Percentiles rank a stretch among this genome's conserved stretches.
Evolutionary conservation across 495 filamentous ascomycete genomes (phyloP).

Genomic region (Parmelia sp.): DNA sequence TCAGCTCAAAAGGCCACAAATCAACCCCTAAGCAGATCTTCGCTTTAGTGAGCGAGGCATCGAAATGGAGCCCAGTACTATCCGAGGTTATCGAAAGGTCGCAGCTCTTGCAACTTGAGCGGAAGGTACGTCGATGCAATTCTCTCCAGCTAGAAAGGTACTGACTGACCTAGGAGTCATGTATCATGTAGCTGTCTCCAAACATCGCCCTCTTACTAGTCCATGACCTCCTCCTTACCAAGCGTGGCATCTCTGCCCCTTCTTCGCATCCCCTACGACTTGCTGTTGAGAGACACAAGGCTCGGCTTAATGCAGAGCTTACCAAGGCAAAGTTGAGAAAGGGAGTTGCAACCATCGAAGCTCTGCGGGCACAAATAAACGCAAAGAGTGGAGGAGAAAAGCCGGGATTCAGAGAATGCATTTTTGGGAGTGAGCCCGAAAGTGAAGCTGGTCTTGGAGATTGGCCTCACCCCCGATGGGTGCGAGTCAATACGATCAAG

Average conservation of each 20-base stretch:
- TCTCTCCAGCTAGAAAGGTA: constrained; percentile 13
- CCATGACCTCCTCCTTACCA: constrained; percentile 79
- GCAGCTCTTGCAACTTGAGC: constrained; percentile 63
- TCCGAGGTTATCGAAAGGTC: constrained; percentile 79
- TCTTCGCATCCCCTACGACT: constrained; percentile 66
- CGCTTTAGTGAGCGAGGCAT: constrained; percentile 73
- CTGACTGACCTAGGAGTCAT: constrained; percentile 40
- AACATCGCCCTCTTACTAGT: constrained; percentile 71
- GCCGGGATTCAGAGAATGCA: constrained; percentile 15
- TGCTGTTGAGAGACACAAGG: constrained; percentile 73
- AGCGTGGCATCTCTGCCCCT: constrained; percentile 71
- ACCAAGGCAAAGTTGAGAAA: constrained; percentile 67
- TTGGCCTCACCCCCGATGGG: constrained; percentile 67
- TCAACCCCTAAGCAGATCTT: constrained; percentile 77
- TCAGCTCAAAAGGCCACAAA: constrained; percentile 61
- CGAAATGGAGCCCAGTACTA: constrained; percentile 82
- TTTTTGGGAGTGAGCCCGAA: background rate
- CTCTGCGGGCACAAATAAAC: constrained; percentile 54
- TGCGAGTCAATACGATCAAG: constrained; percentile 76
- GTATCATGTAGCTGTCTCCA: constrained; percentile 61
- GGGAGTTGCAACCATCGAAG: constrained; percentile 57
- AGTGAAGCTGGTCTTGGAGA: background rate
- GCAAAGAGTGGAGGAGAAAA: constrained; percentile 29
- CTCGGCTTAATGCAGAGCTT: constrained; percentile 72
- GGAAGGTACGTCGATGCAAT: constrained; percentile 55